Conservation (phyloP, 2,329 filamentous ascomycete species). For the Penicillium sp. region DNA sequence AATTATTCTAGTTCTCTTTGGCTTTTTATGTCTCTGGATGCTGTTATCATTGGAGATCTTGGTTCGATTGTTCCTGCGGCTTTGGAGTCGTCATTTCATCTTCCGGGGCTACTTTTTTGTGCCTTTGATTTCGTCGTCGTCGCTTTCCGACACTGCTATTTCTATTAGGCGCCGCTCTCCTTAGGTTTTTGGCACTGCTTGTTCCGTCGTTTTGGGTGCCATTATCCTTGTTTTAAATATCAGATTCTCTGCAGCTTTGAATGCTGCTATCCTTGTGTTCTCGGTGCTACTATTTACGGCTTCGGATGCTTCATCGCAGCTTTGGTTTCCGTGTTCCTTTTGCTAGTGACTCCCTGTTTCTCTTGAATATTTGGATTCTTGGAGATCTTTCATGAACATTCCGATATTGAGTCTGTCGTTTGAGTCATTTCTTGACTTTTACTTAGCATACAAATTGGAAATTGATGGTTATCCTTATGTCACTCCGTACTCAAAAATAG, state of each 20-base stretch:
- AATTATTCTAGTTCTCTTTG: not conserved
- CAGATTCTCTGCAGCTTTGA: not conserved
- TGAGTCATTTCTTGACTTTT: not conserved
- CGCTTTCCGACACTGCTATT: not conserved
- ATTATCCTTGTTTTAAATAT: not conserved
- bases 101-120: not conserved
- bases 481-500: not conserved
- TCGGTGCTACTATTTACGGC: not conserved
- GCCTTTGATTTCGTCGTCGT: not conserved
- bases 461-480: not conserved
- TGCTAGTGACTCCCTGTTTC: not conserved
- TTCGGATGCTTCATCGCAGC: not conserved
- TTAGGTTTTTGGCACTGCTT: not conserved
- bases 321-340: not conserved
- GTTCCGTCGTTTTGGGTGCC: not conserved
- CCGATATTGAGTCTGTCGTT: not conserved
- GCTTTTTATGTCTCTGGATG: not conserved
- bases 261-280: not conserved
- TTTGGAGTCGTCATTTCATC: not conserved
- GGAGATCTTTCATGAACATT: too few relatives aligned
- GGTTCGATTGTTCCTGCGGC: not conserved
- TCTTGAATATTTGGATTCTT: not conserved
- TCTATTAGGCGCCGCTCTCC: not conserved
- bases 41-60: not conserved
- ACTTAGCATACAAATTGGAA: not conserved